A percentile compares a stretch with the other conserved stretches of the same genome.
Evolutionary conservation across 768 basidiomycete genomes (phyloP).

Genomic region (Kwoniella sp.): DNA sequence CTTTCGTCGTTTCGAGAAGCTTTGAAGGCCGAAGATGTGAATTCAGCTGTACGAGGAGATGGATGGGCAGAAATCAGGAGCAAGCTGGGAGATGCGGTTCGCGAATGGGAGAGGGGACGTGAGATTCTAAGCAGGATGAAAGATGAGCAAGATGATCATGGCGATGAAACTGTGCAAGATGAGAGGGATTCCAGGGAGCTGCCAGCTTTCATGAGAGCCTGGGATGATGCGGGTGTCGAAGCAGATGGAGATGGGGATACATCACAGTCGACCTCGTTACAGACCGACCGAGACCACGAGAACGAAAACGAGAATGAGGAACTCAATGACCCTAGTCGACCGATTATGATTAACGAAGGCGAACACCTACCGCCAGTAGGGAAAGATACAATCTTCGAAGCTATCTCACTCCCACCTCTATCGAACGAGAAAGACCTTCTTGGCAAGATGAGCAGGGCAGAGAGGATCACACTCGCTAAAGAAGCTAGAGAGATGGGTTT

Average conservation of each 20-base stretch:
- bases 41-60: background rate
- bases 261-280: background rate
- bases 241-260: background rate
- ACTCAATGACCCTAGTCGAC: background rate
- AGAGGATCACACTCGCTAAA: slow-evolving; percentile 38
- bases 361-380: slow-evolving; percentile 33
- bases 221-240: slow-evolving; percentile 7
- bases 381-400: slow-evolving; percentile 46
- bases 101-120: slow-evolving; percentile 49
- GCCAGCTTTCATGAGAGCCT: slow-evolving; percentile 32
- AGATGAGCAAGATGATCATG: background rate
- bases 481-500: slow-evolving; percentile 34
- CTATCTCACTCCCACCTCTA: background rate
- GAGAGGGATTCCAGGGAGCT: slow-evolving; percentile 6
- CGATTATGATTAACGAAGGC: background rate
- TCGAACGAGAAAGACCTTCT: slow-evolving; percentile 5
- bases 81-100: slow-evolving; percentile 38
- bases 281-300: background rate
- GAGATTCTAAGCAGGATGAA: slow-evolving; percentile 29
- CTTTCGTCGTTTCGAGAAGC: background rate
- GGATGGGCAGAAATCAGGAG: slow-evolving; percentile 37
- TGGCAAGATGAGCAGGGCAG: slow-evolving; percentile 38
- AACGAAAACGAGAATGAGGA: background rate
- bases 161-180: background rate
- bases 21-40: background rate